These are phyloP conservation scores for Corchorus capsularis DNA, from an alignment of 345 rosid species.

Conservation along the genomic window DNA sequence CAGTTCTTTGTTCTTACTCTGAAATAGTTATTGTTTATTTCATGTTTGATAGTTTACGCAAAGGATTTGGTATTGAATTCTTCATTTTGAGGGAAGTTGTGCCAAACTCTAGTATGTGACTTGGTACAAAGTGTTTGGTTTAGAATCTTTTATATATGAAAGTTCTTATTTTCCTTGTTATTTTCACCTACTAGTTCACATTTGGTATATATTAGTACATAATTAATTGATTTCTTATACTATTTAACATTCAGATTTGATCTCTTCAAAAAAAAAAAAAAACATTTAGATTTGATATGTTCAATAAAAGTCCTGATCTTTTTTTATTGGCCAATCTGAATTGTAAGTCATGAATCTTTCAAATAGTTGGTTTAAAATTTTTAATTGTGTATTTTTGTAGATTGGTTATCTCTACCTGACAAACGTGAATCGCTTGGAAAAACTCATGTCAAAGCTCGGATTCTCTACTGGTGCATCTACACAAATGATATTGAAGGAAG, in stretches of 20 bases:
- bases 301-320: not conserved
- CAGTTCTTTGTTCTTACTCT: conserved; percentile 14
- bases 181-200: not conserved
- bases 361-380: not conserved
- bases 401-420: conserved; percentile 83
- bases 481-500: conserved; percentile 45
- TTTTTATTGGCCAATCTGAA: too few relatives aligned
- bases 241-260: not conserved
- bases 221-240: not conserved
- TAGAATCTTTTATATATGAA: not conserved
- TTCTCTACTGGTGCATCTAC: conserved; percentile 62
- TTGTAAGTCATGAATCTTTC: conserved; percentile 6
- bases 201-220: not conserved
- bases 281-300: not conserved
- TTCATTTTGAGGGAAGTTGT: not conserved
- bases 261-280: too few relatives aligned
- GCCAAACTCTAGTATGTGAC: not conserved
- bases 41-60: not conserved
- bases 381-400: conserved; percentile 34
- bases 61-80: conserved; percentile 6
- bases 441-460: conserved; percentile 81
- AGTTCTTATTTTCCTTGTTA: not conserved
- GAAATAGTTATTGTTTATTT: not conserved
- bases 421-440: conserved; percentile 68
- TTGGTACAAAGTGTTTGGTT: not conserved